phyloP scores from a whole-genome alignment of 75 land plant species.

The Picea sitchensis region DNA sequence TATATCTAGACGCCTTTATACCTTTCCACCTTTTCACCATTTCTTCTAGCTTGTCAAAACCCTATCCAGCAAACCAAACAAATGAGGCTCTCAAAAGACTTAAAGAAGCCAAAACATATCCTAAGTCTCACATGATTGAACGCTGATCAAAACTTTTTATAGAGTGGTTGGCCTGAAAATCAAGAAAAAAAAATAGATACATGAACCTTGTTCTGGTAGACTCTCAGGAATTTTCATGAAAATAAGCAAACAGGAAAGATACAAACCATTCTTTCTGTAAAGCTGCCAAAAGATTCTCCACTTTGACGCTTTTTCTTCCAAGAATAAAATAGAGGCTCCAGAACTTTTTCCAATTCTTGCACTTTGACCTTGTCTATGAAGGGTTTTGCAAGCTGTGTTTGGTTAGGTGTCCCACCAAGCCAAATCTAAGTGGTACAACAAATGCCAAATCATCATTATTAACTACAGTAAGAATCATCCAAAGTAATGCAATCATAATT shows the following conservation, averaged over 20 bases:
- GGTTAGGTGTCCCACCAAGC: conserved; percentile 95
- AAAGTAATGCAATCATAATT: not conserved
- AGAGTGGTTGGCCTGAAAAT: not conserved
- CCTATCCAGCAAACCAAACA: conserved; percentile 38
- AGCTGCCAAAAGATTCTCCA: conserved; percentile 89
- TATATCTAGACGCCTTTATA: conserved; percentile 11
- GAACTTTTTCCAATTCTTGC: conserved; percentile 85
- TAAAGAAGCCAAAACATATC: not conserved
- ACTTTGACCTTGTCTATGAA: conserved; percentile 93
- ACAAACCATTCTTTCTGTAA: conserved; percentile 71
- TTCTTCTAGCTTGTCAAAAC: conserved; percentile 58
- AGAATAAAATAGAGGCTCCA: conserved; percentile 82
- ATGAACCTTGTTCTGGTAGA: not conserved
- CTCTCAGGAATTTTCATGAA: not conserved
- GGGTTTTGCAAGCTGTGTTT: conserved; percentile 67
- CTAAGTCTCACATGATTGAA: not conserved
- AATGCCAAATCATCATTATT: not conserved
- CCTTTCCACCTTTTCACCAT: conserved; percentile 77
- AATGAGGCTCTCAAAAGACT: not conserved
- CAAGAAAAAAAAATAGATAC: not conserved
- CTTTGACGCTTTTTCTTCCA: conserved; percentile 63
- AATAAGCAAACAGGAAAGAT: not conserved
- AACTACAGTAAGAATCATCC: not conserved
- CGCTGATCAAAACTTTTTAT: not conserved
- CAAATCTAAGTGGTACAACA: conserved; percentile 54